A percentile compares a stretch with the other conserved stretches of the same genome.
These are phyloP conservation scores for Calonectria hongkongensis DNA, from an alignment of 2,329 filamentous ascomycete species.

Conservation along the genomic window DNA sequence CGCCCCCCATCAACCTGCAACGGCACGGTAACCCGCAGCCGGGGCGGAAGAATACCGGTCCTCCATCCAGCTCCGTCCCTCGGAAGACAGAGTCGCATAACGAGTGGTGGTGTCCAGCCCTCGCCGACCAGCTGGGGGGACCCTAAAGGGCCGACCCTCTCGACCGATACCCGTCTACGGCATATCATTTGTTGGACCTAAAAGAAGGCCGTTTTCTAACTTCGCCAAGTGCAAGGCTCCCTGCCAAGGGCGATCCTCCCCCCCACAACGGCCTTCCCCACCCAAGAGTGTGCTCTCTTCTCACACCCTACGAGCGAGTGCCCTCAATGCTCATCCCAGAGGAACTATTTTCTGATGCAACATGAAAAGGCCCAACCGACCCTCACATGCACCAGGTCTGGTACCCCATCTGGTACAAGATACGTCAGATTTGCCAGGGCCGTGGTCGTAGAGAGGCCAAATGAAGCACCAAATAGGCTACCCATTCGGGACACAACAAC, in stretches of 20 bases:
- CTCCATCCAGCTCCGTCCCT: constrained; percentile 19
- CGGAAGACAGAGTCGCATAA: constrained; percentile 7
- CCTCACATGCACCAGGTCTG: constrained; percentile 8
- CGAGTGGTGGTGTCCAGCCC: not conserved
- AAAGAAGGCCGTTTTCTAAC: constrained; percentile 20
- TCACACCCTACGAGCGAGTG: not conserved
- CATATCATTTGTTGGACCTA: constrained; percentile 23
- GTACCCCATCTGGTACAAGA: constrained; percentile 1
- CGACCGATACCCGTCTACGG: constrained; percentile 8
- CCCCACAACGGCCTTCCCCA: constrained; percentile 25
- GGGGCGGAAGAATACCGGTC: constrained; percentile 17
- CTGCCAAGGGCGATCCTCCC: constrained; percentile 30
- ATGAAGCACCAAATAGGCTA: constrained; percentile 10
- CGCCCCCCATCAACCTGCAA: constrained; percentile 17
- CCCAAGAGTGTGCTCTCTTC: constrained; percentile 5
- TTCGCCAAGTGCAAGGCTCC: constrained; percentile 16
- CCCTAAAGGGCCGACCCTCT: constrained; percentile 25
- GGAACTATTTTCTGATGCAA: constrained; percentile 27
- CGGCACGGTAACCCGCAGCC: constrained; percentile 1
- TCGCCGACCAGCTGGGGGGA: constrained; percentile 15
- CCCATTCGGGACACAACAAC: not conserved
- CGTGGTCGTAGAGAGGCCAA: constrained; percentile 1
- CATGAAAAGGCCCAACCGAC: constrained; percentile 11
- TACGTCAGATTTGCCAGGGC: not conserved
- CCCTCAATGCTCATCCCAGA: not conserved